Conservation (phyloP, 192 early-diverging fungal genomes). For the Allomyces arbusculus region DNA sequence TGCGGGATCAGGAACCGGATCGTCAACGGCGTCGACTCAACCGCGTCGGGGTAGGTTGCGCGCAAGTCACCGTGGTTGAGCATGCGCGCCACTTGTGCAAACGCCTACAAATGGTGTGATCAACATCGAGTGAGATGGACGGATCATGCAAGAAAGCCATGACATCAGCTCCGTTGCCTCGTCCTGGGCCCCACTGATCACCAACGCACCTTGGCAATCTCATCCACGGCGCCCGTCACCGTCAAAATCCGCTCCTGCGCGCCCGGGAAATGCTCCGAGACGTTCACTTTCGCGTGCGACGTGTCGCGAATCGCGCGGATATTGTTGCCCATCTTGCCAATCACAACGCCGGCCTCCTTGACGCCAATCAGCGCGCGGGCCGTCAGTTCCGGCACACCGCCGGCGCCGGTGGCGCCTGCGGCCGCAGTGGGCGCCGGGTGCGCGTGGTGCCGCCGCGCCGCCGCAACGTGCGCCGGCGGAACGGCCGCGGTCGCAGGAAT, state of each 20-base stretch:
- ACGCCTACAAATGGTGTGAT: neutral
- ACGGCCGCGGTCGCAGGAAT: too few relatives aligned
- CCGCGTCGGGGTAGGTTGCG: neutral
- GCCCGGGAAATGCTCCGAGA: constrained; percentile 6
- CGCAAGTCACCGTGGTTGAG: neutral
- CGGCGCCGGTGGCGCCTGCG: too few relatives aligned
- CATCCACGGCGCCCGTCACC: constrained; percentile 1
- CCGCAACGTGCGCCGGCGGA: too few relatives aligned
- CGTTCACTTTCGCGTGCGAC: constrained; percentile 2
- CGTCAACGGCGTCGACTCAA: neutral
- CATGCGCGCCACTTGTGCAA: neutral
- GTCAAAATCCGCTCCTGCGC: constrained; percentile 4
- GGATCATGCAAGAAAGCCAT: too few relatives aligned
- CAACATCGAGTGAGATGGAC: too few relatives aligned
- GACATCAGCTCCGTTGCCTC: too few relatives aligned
- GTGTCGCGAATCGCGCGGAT: constrained; percentile 1
- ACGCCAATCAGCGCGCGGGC: too few relatives aligned
- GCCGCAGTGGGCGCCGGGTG: too few relatives aligned
- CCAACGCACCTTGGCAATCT: constrained; percentile 1
- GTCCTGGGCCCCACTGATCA: too few relatives aligned
- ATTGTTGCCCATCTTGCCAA: constrained; percentile 1
- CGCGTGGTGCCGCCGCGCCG: too few relatives aligned
- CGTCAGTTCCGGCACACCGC: too few relatives aligned
- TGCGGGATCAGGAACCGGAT: constrained; percentile 80
- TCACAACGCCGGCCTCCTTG: too few relatives aligned